These are phyloP conservation scores for Solanum virginianum DNA, from an alignment of 257 asterid species.

Conservation along the genomic window DNA sequence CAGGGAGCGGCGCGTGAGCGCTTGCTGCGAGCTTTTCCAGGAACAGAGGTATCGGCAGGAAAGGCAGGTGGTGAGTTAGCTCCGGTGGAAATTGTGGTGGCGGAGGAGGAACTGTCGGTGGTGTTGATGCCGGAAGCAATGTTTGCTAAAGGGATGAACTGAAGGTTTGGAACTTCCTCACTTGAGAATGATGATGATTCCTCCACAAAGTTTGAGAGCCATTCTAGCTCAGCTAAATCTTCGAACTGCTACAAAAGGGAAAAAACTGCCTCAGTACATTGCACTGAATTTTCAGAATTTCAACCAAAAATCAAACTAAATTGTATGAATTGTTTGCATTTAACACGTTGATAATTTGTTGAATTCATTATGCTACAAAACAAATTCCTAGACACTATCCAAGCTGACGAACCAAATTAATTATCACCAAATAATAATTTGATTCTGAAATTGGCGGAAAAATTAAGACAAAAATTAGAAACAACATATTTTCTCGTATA, in stretches of 20 bases:
- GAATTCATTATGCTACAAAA: background rate
- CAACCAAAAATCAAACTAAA: background rate
- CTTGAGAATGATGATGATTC: slow-evolving; percentile 89
- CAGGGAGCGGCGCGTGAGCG: slow-evolving; percentile 94
- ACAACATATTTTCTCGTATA: background rate
- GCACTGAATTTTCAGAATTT: background rate
- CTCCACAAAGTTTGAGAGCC: slow-evolving; percentile 96
- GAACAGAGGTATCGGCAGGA: slow-evolving; percentile 67
- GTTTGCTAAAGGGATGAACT: slow-evolving; percentile 29
- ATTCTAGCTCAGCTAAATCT: slow-evolving; percentile 91
- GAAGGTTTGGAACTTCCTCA: slow-evolving; percentile 57
- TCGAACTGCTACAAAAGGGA: slow-evolving; percentile 43
- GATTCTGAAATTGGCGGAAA: background rate
- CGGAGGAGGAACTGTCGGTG: slow-evolving; percentile 43
- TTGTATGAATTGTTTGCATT: background rate
- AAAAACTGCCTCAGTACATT: background rate
- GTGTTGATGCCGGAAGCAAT: slow-evolving; percentile 16
- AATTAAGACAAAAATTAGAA: background rate
- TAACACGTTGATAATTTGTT: background rate
- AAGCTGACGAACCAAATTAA: background rate
- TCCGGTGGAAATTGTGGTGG: slow-evolving; percentile 3
- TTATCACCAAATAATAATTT: background rate
- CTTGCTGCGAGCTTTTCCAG: slow-evolving; percentile 93
- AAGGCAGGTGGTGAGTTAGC: slow-evolving; percentile 31
- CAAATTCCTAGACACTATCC: background rate